Evolutionary conservation across 306 rosid species (phyloP).

Genomic region (Abrus pulchellus): DNA sequence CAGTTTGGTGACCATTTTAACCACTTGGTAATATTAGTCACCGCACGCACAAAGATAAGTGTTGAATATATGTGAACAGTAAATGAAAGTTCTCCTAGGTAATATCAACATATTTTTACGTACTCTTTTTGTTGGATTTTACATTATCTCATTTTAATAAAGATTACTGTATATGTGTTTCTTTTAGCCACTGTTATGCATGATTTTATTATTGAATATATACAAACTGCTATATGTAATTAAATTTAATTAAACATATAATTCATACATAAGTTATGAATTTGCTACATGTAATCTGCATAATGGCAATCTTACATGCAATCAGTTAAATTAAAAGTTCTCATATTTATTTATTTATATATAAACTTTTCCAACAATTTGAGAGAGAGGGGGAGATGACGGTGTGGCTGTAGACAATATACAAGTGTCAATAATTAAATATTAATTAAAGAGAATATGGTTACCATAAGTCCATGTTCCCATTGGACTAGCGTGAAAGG

Average conservation of each 20-base stretch:
- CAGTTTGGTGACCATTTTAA: slow-evolving; percentile 86
- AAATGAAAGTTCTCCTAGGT: slow-evolving; percentile 9
- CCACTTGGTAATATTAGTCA: slow-evolving; percentile 63
- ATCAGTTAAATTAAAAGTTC: not conserved
- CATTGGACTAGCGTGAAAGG: slow-evolving; percentile 55
- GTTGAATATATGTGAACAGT: no score
- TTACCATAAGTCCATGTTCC: slow-evolving; percentile 52
- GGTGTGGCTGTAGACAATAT: slow-evolving; percentile 26
- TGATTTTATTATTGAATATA: not conserved
- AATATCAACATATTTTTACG: slow-evolving; percentile 18
- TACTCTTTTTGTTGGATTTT: not conserved
- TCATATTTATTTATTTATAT: not conserved
- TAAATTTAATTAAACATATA: slow-evolving; percentile 3
- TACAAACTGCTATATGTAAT: not conserved
- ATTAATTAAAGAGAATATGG: slow-evolving; percentile 34
- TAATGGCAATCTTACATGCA: not conserved
- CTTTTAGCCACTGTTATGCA: not conserved
- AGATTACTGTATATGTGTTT: no score
- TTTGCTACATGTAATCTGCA: not conserved
- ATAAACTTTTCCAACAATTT: not conserved
- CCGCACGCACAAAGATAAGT: not conserved
- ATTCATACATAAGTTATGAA: not conserved
- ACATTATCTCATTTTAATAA: no score
- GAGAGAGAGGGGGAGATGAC: slow-evolving; percentile 28
- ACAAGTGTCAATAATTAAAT: slow-evolving; percentile 37